Conservation (phyloP, 352 stramenopile genomes). For the Thalassiosira pacifica region DNA sequence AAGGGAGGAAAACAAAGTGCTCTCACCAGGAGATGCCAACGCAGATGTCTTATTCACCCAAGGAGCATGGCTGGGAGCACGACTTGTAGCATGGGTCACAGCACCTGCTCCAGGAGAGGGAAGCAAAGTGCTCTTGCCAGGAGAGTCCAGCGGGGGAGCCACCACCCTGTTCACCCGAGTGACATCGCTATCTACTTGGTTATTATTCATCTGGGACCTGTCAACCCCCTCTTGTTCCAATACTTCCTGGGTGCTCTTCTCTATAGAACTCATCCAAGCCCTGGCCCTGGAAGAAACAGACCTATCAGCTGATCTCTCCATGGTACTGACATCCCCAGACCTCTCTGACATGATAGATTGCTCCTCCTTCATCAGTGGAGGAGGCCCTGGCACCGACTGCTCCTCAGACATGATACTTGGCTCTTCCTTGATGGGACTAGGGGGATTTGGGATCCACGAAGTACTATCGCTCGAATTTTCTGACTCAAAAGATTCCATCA, state of each 20-base stretch:
- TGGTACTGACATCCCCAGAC: conserved; percentile 1
- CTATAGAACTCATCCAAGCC: conserved; percentile 42
- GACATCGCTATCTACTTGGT: conserved; percentile 24
- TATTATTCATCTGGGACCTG: not conserved
- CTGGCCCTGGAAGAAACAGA: conserved; percentile 34
- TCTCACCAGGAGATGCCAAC: not conserved
- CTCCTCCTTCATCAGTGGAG: not conserved
- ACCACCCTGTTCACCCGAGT: conserved; percentile 16
- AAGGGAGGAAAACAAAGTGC: too few relatives aligned
- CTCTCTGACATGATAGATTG: not conserved
- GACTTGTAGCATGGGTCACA: not conserved
- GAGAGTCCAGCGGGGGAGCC: not conserved
- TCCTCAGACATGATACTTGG: conserved; percentile 4
- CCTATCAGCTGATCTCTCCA: not conserved
- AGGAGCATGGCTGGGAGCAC: not conserved
- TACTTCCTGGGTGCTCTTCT: conserved; percentile 27
- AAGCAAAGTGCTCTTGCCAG: too few relatives aligned
- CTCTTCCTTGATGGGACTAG: not conserved
- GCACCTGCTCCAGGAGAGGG: too few relatives aligned
- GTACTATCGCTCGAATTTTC: conserved; percentile 42
- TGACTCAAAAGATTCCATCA: conserved; percentile 49
- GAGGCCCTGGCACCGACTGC: not conserved
- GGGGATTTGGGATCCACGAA: conserved; percentile 15
- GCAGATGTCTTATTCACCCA: not conserved
- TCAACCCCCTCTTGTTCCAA: not conserved